Conservation (phyloP, 495 filamentous ascomycete genomes). For the Patellaria atrata region DNA sequence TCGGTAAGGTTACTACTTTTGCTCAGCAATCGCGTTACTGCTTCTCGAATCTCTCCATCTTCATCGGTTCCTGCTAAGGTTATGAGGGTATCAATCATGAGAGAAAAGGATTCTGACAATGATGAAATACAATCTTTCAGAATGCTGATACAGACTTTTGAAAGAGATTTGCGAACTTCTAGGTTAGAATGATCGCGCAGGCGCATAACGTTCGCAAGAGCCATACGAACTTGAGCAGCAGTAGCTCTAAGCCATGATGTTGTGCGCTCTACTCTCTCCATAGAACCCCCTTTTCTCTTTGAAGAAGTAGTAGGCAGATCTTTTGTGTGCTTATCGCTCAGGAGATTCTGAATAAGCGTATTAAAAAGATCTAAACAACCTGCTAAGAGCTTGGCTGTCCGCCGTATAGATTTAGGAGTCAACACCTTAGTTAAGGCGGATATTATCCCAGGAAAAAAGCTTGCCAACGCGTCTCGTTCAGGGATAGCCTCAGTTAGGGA, state of each 20-base stretch:
- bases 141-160: conserved; percentile 54
- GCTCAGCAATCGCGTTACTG: conserved; percentile 40
- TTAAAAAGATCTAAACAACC: conserved; percentile 45
- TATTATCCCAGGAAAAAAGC: conserved; percentile 78
- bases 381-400: conserved; percentile 49
- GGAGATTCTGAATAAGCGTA: conserved; percentile 42
- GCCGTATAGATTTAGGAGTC: conserved; percentile 48
- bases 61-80: conserved; percentile 39
- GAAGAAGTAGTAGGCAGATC: conserved; percentile 22
- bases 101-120: conserved; percentile 48
- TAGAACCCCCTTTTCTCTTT: conserved; percentile 9
- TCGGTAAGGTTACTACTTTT: conserved; percentile 51
- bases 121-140: conserved; percentile 66
- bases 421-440: conserved; percentile 66
- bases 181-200: conserved; percentile 57
- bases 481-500: conserved; percentile 46
- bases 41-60: conserved; percentile 28
- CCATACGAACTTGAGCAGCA: conserved; percentile 67
- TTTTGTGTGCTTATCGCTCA: conserved; percentile 46
- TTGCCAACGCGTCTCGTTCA: conserved; percentile 58
- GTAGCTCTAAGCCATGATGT: conserved; percentile 73
- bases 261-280: conserved; percentile 26
- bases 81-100: conserved; percentile 72
- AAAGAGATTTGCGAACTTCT: conserved; percentile 56
- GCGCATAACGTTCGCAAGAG: conserved; percentile 62